These are phyloP conservation scores for Nemania sp. DNA, from an alignment of 2,329 filamentous ascomycete species.

Conservation along the genomic window DNA sequence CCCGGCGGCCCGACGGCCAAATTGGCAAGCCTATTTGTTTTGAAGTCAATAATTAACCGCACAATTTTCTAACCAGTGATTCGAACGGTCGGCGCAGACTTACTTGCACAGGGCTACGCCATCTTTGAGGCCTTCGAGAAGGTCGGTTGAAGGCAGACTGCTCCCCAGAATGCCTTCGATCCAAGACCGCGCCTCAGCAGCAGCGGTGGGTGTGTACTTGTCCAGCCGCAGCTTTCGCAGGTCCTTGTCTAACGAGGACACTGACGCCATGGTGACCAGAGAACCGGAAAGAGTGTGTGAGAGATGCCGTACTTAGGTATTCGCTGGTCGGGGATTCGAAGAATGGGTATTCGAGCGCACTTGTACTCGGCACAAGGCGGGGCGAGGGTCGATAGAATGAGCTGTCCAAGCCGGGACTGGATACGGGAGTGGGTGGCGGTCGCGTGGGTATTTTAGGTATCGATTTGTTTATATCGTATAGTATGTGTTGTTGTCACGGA, in stretches of 20 bases:
- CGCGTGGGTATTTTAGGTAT: background rate
- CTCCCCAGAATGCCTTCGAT: constrained; percentile 82
- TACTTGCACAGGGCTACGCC: constrained; percentile 92
- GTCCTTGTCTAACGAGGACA: constrained; percentile 91
- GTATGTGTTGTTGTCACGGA: background rate
- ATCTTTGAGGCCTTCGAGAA: constrained; percentile 86
- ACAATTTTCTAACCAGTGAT: too few relatives aligned
- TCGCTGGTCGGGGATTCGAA: too few relatives aligned
- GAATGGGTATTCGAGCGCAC: too few relatives aligned
- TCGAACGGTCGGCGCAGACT: constrained; percentile 41
- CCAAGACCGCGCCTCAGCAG: constrained; percentile 82
- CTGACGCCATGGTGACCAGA: constrained; percentile 74
- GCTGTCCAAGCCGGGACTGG: too few relatives aligned
- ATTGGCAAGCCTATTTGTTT: constrained; percentile 73
- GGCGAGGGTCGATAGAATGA: too few relatives aligned
- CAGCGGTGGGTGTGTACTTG: constrained; percentile 88
- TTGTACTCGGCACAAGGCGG: too few relatives aligned
- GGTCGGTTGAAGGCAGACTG: constrained; percentile 70
- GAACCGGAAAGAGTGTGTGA: background rate
- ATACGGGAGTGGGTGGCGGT: background rate
- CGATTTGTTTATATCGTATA: too few relatives aligned
- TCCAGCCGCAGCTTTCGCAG: constrained; percentile 90
- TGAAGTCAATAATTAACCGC: too few relatives aligned
- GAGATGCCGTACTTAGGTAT: background rate
- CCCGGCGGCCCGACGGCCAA: constrained; percentile 74